These are phyloP conservation scores for Auricularia heimuer DNA, from an alignment of 768 basidiomycete species.

Conservation along the genomic window DNA sequence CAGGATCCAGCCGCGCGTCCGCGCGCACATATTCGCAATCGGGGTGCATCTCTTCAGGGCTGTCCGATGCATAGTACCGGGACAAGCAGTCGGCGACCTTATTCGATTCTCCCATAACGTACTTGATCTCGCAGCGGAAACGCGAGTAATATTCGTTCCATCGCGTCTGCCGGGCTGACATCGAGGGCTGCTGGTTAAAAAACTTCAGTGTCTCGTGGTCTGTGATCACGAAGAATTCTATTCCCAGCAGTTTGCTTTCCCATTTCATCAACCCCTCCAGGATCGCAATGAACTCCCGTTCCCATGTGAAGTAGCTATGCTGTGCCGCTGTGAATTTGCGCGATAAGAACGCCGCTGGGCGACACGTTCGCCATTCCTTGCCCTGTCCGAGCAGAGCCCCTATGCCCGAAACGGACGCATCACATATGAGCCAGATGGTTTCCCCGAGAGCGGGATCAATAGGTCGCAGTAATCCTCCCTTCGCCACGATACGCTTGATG, in stretches of 20 bases:
- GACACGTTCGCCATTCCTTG: conserved; percentile 14
- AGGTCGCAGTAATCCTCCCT: conserved; percentile 13
- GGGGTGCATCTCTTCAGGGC: not conserved
- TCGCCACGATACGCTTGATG: conserved; percentile 9
- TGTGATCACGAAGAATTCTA: conserved; percentile 15
- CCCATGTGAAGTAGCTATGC: conserved; percentile 20
- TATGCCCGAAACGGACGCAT: conserved; percentile 18
- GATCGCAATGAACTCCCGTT: conserved; percentile 12
- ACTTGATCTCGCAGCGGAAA: conserved; percentile 20
- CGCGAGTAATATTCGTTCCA: conserved; percentile 24
- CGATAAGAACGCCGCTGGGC: conserved; percentile 22
- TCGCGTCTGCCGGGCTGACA: conserved; percentile 15
- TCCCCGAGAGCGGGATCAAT: conserved; percentile 13
- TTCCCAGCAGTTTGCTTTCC: conserved; percentile 24
- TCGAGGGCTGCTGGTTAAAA: conserved; percentile 5
- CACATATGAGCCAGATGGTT: conserved; percentile 22
- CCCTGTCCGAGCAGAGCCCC: conserved; percentile 24
- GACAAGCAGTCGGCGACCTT: conserved; percentile 24
- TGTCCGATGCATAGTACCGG: conserved; percentile 22
- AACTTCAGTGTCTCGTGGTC: conserved; percentile 18
- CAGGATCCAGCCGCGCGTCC: conserved; percentile 10
- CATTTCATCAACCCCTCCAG: conserved; percentile 17
- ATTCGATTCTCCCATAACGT: conserved; percentile 18
- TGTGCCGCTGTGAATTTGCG: conserved; percentile 20
- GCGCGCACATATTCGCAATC: not conserved